phyloP scores from a whole-genome alignment of 2,329 filamentous ascomycete genomes.

The Boeremia lycopersici region DNA sequence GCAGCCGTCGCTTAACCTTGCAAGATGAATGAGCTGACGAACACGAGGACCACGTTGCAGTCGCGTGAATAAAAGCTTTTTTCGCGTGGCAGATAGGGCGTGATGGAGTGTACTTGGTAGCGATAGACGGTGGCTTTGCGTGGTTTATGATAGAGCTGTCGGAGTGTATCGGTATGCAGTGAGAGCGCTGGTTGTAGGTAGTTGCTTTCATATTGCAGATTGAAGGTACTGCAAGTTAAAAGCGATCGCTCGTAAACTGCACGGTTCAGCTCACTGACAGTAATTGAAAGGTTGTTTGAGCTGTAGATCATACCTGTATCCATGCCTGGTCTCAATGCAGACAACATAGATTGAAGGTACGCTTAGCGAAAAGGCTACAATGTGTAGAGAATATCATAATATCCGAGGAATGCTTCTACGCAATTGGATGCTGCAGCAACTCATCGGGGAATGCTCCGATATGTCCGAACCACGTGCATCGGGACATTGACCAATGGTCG shows the following conservation, averaged over 20 bases:
- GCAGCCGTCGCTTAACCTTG: not conserved
- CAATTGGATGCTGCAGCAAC: too few relatives aligned
- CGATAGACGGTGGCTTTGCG: conserved; percentile 8
- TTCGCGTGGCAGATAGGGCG: not conserved
- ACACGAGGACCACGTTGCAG: conserved; percentile 9
- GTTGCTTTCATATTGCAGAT: not conserved
- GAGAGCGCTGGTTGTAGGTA: not conserved
- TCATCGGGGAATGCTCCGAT: too few relatives aligned
- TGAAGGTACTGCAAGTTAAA: not conserved
- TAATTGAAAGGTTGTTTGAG: too few relatives aligned
- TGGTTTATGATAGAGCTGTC: not conserved
- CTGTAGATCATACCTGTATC: too few relatives aligned
- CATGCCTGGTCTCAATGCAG: too few relatives aligned
- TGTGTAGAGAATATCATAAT: too few relatives aligned
- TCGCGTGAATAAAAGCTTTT: conserved; percentile 9
- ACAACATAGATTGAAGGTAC: too few relatives aligned
- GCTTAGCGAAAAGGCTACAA: too few relatives aligned
- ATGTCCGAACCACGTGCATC: too few relatives aligned
- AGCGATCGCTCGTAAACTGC: not conserved
- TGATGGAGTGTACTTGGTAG: not conserved
- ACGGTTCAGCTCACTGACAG: not conserved
- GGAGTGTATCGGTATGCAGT: not conserved
- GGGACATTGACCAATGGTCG: too few relatives aligned
- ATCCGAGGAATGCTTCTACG: too few relatives aligned
- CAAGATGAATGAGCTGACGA: not conserved